A percentile compares a stretch with the other conserved stretches of the same genome.
These are phyloP conservation scores for Psilocybe cubensis DNA, from an alignment of 768 basidiomycete species.

Conservation along the genomic window DNA sequence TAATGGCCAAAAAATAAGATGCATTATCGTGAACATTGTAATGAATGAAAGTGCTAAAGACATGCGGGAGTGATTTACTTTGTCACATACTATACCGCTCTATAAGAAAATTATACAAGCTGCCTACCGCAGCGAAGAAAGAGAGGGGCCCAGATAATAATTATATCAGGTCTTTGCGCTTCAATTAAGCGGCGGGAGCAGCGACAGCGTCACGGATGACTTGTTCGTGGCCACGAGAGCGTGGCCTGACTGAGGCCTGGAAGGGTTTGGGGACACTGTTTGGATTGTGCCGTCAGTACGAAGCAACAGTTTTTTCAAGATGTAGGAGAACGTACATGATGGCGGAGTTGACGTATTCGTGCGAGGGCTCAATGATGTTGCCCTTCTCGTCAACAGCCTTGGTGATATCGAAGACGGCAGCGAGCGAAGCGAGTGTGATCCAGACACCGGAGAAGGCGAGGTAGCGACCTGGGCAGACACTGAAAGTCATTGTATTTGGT, in stretches of 20 bases:
- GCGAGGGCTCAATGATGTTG: constrained; percentile 5
- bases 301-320: background rate
- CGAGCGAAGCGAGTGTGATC: constrained; percentile 18
- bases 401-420: constrained; percentile 15
- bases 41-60: too few relatives aligned
- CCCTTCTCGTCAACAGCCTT: constrained; percentile 15
- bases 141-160: too few relatives aligned
- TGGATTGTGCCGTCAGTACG: background rate
- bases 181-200: background rate
- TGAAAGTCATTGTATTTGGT: background rate
- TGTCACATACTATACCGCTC: too few relatives aligned
- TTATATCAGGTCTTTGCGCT: too few relatives aligned
- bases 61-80: too few relatives aligned
- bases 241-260: background rate
- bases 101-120: too few relatives aligned
- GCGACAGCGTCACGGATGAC: background rate
- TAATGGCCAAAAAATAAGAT: too few relatives aligned
- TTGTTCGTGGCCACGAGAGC: background rate
- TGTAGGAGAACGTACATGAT: background rate
- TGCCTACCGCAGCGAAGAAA: too few relatives aligned
- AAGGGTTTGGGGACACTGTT: background rate
- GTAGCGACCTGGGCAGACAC: constrained; percentile 21
- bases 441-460: constrained; percentile 21
- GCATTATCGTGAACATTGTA: too few relatives aligned
- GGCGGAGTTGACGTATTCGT: background rate